Evolutionary conservation across 352 stramenopile species (phyloP).

Genomic region (Phytophthora aleatoria): DNA sequence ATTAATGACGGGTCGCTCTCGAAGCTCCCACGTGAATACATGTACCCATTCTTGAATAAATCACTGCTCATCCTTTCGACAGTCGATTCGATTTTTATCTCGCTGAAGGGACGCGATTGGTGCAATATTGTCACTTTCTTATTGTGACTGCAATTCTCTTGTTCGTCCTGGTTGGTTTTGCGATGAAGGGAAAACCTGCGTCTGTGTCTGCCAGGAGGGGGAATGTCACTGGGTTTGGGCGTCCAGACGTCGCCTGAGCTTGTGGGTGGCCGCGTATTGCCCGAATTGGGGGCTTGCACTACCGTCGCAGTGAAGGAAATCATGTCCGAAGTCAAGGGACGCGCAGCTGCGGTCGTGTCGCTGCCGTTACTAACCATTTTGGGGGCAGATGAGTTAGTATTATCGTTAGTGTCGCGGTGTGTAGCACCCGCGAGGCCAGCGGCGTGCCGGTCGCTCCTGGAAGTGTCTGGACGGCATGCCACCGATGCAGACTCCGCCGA

Average conservation of each 20-base stretch:
- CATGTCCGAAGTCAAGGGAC: constrained; percentile 52
- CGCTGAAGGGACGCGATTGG: constrained; percentile 19
- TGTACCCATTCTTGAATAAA: constrained; percentile 38
- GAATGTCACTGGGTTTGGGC: constrained; percentile 5
- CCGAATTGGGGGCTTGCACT: constrained; percentile 15
- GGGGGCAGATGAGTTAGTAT: not conserved
- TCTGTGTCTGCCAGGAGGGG: constrained; percentile 4
- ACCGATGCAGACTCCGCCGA: not conserved
- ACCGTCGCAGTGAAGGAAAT: constrained; percentile 54
- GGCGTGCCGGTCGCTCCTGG: not conserved
- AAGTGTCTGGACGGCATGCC: constrained; percentile 18
- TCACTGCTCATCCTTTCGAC: constrained; percentile 5
- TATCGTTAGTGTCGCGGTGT: not conserved
- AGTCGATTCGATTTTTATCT: constrained; percentile 41
- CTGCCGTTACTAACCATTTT: constrained; percentile 26
- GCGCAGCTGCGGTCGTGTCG: constrained; percentile 27
- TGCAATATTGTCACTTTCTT: constrained; percentile 8
- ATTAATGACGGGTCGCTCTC: constrained; percentile 13
- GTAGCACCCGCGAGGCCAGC: not conserved
- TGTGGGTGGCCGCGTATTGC: constrained; percentile 3
- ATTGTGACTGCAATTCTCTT: not conserved
- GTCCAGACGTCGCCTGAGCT: constrained; percentile 10
- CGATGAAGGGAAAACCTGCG: constrained; percentile 10
- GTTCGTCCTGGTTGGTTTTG: constrained; percentile 1
- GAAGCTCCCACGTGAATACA: constrained; percentile 42